These are phyloP conservation scores for Annulohypoxylon nitens DNA, from an alignment of 495 filamentous ascomycete species.

Conservation along the genomic window DNA sequence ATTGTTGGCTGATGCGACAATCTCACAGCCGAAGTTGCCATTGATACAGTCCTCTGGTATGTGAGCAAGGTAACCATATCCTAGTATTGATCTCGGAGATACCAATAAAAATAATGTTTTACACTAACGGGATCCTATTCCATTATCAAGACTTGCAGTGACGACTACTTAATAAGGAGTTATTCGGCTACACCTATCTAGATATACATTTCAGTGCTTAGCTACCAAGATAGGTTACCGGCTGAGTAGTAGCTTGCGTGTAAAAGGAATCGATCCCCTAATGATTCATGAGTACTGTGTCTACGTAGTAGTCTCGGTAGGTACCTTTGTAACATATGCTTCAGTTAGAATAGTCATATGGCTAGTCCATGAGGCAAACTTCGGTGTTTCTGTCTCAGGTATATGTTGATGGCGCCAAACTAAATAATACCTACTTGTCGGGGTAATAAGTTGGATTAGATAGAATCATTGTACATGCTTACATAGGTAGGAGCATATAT, in stretches of 20 bases:
- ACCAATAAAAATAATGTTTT: constrained; percentile 39
- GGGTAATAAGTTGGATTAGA: neutral
- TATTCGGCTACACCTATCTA: neutral
- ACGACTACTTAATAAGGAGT: neutral
- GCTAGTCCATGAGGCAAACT: neutral
- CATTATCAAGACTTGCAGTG: neutral
- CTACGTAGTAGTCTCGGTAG: neutral
- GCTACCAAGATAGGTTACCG: neutral
- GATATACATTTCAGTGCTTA: neutral
- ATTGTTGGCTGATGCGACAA: constrained; percentile 34
- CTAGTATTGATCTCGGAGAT: constrained; percentile 39
- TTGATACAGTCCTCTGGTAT: constrained; percentile 32
- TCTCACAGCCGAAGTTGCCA: constrained; percentile 18
- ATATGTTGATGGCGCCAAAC: neutral
- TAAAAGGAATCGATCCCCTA: neutral
- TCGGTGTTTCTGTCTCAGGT: neutral
- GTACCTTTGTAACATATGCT: neutral
- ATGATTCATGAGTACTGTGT: no score
- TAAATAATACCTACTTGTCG: neutral
- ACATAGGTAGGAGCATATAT: neutral
- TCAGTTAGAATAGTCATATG: neutral
- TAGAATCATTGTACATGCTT: neutral
- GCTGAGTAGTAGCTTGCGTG: neutral
- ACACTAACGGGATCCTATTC: constrained; percentile 20
- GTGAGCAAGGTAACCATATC: constrained; percentile 38